Evolutionary conservation across 805 yeast genomes (phyloP).

Genomic region (Kazachstania viticola): DNA sequence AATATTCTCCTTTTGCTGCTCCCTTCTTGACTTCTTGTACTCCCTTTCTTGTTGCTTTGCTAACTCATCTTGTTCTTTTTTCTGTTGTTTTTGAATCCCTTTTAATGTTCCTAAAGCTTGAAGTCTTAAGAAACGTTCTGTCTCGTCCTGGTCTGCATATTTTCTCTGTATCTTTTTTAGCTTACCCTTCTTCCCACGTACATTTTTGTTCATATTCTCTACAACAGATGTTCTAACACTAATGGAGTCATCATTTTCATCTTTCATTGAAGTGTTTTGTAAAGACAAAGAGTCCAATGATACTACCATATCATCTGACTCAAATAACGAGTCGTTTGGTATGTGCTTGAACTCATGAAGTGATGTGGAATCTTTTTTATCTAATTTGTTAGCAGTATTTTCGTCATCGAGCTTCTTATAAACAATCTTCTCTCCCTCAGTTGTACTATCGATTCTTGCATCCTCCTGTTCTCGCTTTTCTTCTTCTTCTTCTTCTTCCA

Average conservation of each 20-base stretch:
- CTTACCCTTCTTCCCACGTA: slow-evolving; percentile 80
- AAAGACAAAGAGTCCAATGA: background rate
- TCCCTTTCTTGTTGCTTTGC: slow-evolving; percentile 26
- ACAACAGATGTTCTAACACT: slow-evolving; percentile 11
- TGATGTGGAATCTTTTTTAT: background rate
- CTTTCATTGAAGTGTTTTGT: background rate
- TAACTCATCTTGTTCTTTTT: slow-evolving; percentile 26
- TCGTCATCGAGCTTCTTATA: slow-evolving; percentile 1
- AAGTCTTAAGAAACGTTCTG: slow-evolving; percentile 65
- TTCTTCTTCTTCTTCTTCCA: slow-evolving; percentile 4
- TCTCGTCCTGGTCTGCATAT: slow-evolving; percentile 87
- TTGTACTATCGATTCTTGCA: slow-evolving; percentile 1
- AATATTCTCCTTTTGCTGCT: slow-evolving; percentile 30
- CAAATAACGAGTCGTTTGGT: background rate
- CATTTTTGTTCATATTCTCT: slow-evolving; percentile 30
- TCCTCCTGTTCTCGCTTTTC: slow-evolving; percentile 3
- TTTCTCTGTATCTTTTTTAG: slow-evolving; percentile 71
- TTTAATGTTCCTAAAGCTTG: slow-evolving; percentile 77
- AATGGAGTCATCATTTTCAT: slow-evolving; percentile 2
- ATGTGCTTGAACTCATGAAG: background rate
- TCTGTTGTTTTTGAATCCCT: slow-evolving; percentile 31
- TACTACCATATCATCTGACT: background rate
- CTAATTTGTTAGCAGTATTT: background rate
- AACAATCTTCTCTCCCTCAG: slow-evolving; percentile 2
- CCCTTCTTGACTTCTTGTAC: slow-evolving; percentile 26